Base-by-base conservation (phyloP, 2,329 filamentous ascomycete genomes). In the Fusarium nematophilum region DNA sequence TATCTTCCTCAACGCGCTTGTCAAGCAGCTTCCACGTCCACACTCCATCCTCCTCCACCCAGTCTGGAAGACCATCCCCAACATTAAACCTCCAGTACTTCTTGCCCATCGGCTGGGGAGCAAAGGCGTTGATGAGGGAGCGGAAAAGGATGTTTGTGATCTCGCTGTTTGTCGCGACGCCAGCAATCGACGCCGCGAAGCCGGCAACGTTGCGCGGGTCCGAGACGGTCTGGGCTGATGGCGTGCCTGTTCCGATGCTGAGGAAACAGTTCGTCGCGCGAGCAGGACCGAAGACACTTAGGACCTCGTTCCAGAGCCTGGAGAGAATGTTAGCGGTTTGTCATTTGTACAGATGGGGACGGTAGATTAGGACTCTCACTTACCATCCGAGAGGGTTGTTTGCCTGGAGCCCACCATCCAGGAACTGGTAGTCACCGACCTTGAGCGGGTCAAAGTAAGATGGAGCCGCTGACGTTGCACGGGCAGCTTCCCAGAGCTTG, bases 71-170 rank as follows among this genome's bases (percentile, higher is more conserved):
- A 17, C 44, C 50, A 21, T 49, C 29, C 15, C 49, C 30, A 8
- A 59, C 37, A 26, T 56, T 52, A 36, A 59, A 45, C 13, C 56
- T 29, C 56, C 52, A 59, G 27, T 56, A 59, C 52, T 56, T 59
- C 29, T 39, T 51, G 6, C 10, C 56, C 46, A 56, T 51, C 11
- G 27, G 18, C 4, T 8, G 40, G 1, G 56, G 56, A 4, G 56
- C 56, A 29, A 56, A 59, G 11, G 52, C 40, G 27, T 59, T 55
- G 27, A 56, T 40, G 6, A 59, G 46, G 7, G 51, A 45, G 9
- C 46, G 56, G 34, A 56, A 59, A 15, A 56, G 45, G 26, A 59
- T 51, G 45, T 55, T 43, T 14, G 36, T 38, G 25, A 59, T 43
- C 33, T 59, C 56, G 6, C 31, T 55, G 33, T 55, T 59, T 27